phyloP scores from a whole-genome alignment of 306 rosid genomes.

The Castanospermum australe region DNA sequence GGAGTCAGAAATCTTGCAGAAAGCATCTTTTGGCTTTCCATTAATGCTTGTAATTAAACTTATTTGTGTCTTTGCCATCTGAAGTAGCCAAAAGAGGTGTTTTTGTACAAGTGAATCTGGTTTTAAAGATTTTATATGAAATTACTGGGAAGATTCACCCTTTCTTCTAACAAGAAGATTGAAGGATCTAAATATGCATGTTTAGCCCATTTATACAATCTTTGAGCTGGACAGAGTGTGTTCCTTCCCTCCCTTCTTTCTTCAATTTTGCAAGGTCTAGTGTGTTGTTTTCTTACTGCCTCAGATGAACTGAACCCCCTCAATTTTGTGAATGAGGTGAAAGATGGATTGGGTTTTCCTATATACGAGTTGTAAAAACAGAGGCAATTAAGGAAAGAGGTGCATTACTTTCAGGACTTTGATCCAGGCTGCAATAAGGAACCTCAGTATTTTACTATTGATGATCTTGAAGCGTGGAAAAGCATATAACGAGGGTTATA shows the following conservation, averaged over 20 bases:
- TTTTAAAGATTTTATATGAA: slow-evolving; percentile 59
- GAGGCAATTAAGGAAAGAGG: slow-evolving; percentile 52
- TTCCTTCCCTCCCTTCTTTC: slow-evolving; percentile 59
- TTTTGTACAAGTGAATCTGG: slow-evolving; percentile 45
- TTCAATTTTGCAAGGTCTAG: slow-evolving; percentile 49
- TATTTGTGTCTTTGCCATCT: slow-evolving; percentile 35
- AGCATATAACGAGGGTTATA: slow-evolving; percentile 75
- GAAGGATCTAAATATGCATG: slow-evolving; percentile 29
- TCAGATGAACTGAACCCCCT: slow-evolving; percentile 71
- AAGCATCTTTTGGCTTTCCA: slow-evolving; percentile 72
- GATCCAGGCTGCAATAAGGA: slow-evolving; percentile 36
- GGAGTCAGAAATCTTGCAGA: slow-evolving; percentile 58
- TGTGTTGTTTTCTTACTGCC: slow-evolving; percentile 79
- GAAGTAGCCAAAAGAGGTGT: slow-evolving; percentile 46
- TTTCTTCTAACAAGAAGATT: slow-evolving; percentile 38
- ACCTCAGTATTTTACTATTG: slow-evolving; percentile 42
- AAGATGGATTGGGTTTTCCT: slow-evolving; percentile 66
- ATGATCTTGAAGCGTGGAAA: slow-evolving; percentile 58
- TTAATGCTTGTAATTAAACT: slow-evolving; percentile 29
- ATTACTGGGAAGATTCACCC: slow-evolving; percentile 69
- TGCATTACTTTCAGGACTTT: slow-evolving; percentile 58
- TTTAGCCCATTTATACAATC: slow-evolving; percentile 42
- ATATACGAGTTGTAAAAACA: slow-evolving; percentile 69
- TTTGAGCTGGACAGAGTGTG: slow-evolving; percentile 36
- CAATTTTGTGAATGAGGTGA: slow-evolving; percentile 60